phyloP scores from a whole-genome alignment of 225 moss, liverwort and hornwort genomes.

The Anthoceros angustus region DNA sequence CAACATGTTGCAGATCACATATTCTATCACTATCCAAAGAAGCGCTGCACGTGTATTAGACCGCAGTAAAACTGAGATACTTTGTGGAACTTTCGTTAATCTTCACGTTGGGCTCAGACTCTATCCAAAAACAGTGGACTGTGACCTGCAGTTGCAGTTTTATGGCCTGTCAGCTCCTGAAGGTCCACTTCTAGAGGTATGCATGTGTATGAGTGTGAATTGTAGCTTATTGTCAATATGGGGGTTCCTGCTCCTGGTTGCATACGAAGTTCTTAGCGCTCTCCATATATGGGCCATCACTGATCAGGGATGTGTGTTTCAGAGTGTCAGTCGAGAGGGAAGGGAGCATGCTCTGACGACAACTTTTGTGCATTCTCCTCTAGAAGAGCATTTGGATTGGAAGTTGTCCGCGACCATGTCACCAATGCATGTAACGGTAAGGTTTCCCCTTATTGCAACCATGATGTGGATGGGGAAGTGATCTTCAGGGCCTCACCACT shows the following conservation, averaged over 20 bases:
- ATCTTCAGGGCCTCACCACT: neutral
- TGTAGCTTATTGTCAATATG: neutral
- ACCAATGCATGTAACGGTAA: conserved; percentile 96
- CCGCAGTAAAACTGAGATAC: conserved; percentile 53
- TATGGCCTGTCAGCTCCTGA: conserved; percentile 97
- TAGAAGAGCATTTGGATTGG: conserved; percentile 85
- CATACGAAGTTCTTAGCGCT: neutral
- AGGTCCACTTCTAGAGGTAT: conserved; percentile 84
- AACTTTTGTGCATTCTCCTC: conserved; percentile 62
- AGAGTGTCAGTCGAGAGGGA: conserved; percentile 96
- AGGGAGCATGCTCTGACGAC: conserved; percentile 82
- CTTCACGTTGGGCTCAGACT: conserved; percentile 61
- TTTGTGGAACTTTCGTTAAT: conserved; percentile 80
- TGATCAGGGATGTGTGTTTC: conserved; percentile 16
- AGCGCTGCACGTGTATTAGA: conserved; percentile 75
- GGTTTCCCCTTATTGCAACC: neutral
- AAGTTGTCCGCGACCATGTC: conserved; percentile 91
- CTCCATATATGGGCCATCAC: neutral
- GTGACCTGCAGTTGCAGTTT: conserved; percentile 79
- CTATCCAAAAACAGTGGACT: conserved; percentile 81
- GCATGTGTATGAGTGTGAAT: neutral
- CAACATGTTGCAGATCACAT: conserved; percentile 76
- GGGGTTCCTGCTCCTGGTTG: neutral
- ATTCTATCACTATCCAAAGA: conserved; percentile 62
- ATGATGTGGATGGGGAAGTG: neutral